phyloP scores from a whole-genome alignment of 108 stramenopile species.

The Pseudonitzschia multiseries region DNA sequence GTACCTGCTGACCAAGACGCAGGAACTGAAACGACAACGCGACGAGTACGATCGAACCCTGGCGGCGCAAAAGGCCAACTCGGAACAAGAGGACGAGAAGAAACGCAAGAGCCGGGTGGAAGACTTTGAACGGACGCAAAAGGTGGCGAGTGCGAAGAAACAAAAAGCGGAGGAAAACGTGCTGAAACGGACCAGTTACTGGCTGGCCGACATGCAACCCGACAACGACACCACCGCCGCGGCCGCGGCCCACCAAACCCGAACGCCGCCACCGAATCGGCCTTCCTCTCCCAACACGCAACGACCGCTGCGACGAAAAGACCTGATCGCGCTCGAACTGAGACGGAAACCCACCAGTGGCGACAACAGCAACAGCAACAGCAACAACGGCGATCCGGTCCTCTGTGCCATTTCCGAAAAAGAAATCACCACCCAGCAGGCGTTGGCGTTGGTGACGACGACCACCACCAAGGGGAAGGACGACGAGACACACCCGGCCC shows the following conservation, averaged over 20 bases:
- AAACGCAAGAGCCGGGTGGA: constrained; percentile 49
- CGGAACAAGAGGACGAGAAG: constrained; percentile 32
- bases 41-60: constrained; percentile 42
- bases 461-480: constrained; percentile 6
- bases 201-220: constrained; percentile 84
- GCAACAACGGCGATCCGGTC: constrained; percentile 14
- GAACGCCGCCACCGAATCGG: constrained; percentile 63
- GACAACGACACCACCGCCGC: constrained; percentile 23
- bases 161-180: constrained; percentile 24
- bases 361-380: not conserved
- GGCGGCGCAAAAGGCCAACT: constrained; percentile 21
- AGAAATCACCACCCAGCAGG: constrained; percentile 71
- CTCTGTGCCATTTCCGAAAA: constrained; percentile 83
- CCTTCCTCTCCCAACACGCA: constrained; percentile 84
- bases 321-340: constrained; percentile 69
- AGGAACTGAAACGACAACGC: constrained; percentile 50
- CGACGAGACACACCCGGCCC: constrained; percentile 43
- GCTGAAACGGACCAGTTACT: constrained; percentile 66
- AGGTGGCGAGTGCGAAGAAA: constrained; percentile 34
- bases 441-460: constrained; percentile 48
- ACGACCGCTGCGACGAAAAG: constrained; percentile 74
- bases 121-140: constrained; percentile 41
- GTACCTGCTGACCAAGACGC: constrained; percentile 73
- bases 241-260: constrained; percentile 19
- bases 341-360: constrained; percentile 4